Base-by-base conservation (phyloP, 805 yeast genomes). In the Kluyveromyces aestuarii region DNA sequence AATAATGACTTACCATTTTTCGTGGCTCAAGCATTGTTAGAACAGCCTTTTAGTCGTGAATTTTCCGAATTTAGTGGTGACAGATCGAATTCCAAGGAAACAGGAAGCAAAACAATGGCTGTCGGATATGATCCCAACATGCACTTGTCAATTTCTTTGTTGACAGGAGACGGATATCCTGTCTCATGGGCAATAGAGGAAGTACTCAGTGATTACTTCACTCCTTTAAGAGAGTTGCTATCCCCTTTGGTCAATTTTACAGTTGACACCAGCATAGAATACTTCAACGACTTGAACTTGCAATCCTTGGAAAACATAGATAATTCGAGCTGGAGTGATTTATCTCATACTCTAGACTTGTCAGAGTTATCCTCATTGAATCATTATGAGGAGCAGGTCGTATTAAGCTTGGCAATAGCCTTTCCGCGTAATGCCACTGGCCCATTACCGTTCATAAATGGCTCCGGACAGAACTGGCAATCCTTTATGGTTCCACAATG, bases 401-500 rank as follows among this genome's bases (percentile, higher is more conserved):
- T 81, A 2, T 63, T 87, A 52, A 87, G 89, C 64, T 81, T 91
- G 58, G 50, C 87, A 80, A 19, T 71, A 80, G 57, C 55, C 0
- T 65, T 65, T 45, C 69, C 70, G 2, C 52, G 40, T 69, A 53
- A 52, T 17, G 51, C 52, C 27, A 50, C 58, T 9, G 50, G 56
- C 80, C 43, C 82, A 76, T 62, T 79, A 82, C 36, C 44, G 7
- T 61, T 59, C 37, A 49, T 58, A 16, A 57, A 55, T 30, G 47
- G 49, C 18, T 27, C 52, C 18, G 43, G 37, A 10, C 44, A 33
- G 1, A 48, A 52, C 19, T 64, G 67, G 66, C 48, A 56, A 44
- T 57, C 66, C 48, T 89, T 84, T 59, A 64, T 85, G 42, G 79
- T 91, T 19, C 95, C 96, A 8, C 95, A 86, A 66, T 90, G 96